Evolutionary conservation across 495 filamentous ascomycete species (phyloP).

Genomic region (Sporormia fimetaria): DNA sequence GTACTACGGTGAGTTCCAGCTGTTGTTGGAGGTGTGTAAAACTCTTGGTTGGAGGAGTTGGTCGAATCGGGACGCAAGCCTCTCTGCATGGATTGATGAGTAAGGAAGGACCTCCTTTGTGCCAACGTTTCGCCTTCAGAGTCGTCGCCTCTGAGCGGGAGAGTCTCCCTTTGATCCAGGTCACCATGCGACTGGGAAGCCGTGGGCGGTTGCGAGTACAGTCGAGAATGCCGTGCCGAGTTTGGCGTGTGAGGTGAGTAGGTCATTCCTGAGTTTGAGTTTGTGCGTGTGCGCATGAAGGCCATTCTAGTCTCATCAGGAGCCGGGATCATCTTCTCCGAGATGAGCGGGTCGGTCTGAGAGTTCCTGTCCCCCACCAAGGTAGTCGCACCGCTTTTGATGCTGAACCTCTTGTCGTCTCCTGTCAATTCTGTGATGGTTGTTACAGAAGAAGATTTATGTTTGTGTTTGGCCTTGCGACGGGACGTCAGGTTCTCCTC

Average conservation of each 20-base stretch:
- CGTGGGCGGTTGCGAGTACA: constrained; percentile 16
- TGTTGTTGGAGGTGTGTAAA: constrained; percentile 13
- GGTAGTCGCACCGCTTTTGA: constrained; percentile 38
- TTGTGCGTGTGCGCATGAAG: constrained; percentile 24
- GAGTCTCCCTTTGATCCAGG: constrained; percentile 15
- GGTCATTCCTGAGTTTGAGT: constrained; percentile 18
- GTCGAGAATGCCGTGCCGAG: constrained; percentile 19
- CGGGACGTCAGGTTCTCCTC: constrained; percentile 77
- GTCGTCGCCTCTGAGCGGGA: constrained; percentile 12
- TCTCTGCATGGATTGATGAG: constrained; percentile 18
- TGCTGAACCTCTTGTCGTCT: constrained; percentile 36
- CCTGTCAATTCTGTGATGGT: constrained; percentile 42
- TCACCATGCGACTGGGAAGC: constrained; percentile 17
- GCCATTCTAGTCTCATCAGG: constrained; percentile 24
- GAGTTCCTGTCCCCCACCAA: constrained; percentile 38
- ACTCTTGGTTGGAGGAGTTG: constrained; percentile 17
- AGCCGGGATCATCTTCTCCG: constrained; percentile 23
- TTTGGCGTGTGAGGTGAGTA: constrained; percentile 26
- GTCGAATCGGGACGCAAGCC: constrained; percentile 17
- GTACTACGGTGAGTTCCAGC: constrained; percentile 3
- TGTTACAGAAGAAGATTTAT: constrained; percentile 67
- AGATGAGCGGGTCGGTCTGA: constrained; percentile 43
- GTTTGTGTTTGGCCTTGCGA: constrained; percentile 45
- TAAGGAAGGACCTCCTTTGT: constrained; percentile 19
- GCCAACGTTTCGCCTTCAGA: constrained; percentile 17